Percentiles rank a stretch among this genome's conserved stretches.
Conservation (phyloP, 2,329 filamentous ascomycete genomes). For the Aspergillus hiratsukae region DNA sequence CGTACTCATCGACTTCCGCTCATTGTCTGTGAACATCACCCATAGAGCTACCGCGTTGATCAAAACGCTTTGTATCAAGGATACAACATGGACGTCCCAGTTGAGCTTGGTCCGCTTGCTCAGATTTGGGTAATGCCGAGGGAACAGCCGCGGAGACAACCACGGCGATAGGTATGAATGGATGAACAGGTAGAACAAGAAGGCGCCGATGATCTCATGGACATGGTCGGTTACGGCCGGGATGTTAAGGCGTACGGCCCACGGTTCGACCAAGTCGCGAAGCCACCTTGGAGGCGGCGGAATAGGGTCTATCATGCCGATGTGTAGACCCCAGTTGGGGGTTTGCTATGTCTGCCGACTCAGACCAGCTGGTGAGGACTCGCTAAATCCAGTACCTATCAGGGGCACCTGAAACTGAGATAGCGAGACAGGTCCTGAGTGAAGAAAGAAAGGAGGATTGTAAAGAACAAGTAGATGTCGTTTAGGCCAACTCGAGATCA, state of each 20-base stretch:
- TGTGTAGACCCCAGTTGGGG: conserved; percentile 12
- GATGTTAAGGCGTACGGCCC: conserved; percentile 49
- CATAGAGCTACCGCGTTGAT: conserved; percentile 55
- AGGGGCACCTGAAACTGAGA: not conserved
- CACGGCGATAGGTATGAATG: conserved; percentile 52
- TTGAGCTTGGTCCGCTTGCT: conserved; percentile 55
- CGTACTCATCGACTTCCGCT: conserved; percentile 50
- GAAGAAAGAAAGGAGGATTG: not conserved
- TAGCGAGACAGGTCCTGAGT: not conserved
- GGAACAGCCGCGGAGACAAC: conserved; percentile 52
- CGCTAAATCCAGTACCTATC: not conserved
- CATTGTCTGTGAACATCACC: conserved; percentile 54
- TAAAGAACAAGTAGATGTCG: not conserved
- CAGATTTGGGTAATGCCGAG: conserved; percentile 51
- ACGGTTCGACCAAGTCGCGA: conserved; percentile 44
- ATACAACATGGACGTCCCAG: conserved; percentile 65
- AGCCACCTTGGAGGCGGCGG: conserved; percentile 50
- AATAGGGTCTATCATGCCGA: conserved; percentile 42
- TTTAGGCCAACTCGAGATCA: conserved; percentile 7
- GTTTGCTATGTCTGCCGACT: conserved; percentile 4
- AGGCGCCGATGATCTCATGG: conserved; percentile 57
- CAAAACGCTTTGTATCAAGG: conserved; percentile 55
- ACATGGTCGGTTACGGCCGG: conserved; percentile 56
- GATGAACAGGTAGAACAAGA: conserved; percentile 54
- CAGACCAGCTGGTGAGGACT: conserved; percentile 1